Evolutionary conservation across 306 rosid species (phyloP), one percentile per base, ranked within the genome.

Genomic region (Quillaja saponaria): DNA sequence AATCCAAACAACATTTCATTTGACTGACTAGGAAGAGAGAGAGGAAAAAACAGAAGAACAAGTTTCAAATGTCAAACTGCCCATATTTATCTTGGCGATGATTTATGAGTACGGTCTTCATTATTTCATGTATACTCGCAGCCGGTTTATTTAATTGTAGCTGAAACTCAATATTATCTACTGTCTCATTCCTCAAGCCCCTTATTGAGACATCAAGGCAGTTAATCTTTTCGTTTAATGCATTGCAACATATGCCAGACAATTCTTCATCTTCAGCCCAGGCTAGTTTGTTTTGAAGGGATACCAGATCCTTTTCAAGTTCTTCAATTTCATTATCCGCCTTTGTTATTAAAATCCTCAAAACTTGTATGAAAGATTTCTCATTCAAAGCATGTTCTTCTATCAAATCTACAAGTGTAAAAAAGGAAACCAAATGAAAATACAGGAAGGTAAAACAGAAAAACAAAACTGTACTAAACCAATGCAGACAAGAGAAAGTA

Each of bases 361-460:
- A 69, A 68, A 82, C 95, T 67, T 73, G 83, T 60, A 84, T 53
- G 52, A 89, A 82, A 47, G 53, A 78, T 61, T 75, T 78, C 75
- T 58, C 79, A 37, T 86, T 72, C 83, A 82, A 67, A 20, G 75
- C 78, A 76, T 75, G 70, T 76, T 90, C 95, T 75, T 84, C 90
- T 35, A 85, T 79, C 48, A 28, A 54, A 81, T 90, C 95, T 90
- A 67, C 17, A 34, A 49, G 53, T 48, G 69, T 16, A 58, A 65
- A 25, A 73, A n/a, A n/a, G n/a, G 18, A 70, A 47, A 21, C 13
- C 51, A 10, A 19, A 40, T 13, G 55, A 37, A 66, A 51, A 46
- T 11, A 70, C 58, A 62, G 46, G 49, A 45, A 2, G 16, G 38
- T 39, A 38, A 51, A 7, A 34, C 17, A 47, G 1, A 49, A 71